Evolutionary conservation across 345 rosid genomes (phyloP).

Genomic region (Cardamine chenopodiifolia): DNA sequence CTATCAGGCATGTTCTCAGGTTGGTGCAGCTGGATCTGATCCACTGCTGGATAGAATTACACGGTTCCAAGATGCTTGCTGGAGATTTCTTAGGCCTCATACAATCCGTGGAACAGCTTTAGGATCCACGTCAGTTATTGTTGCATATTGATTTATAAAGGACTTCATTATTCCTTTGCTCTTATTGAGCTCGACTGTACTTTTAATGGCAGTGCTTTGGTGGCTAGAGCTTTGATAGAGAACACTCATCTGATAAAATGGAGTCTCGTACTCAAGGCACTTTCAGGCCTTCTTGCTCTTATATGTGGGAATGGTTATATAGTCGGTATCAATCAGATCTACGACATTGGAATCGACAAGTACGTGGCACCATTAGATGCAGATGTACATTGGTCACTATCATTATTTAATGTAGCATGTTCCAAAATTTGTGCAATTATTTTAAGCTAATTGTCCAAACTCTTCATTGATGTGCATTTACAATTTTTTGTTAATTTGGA

Average conservation of each 20-base stretch:
- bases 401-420: background rate
- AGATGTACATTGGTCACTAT: background rate
- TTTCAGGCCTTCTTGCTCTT: constrained; percentile 85
- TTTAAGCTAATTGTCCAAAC: background rate
- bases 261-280: constrained; percentile 82
- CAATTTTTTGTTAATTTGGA: too few species aligned
- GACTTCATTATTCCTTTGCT: background rate
- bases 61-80: constrained; percentile 81
- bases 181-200: constrained; percentile 18
- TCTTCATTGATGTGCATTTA: constrained; percentile 1
- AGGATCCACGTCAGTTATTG: constrained; percentile 66
- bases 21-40: constrained; percentile 85
- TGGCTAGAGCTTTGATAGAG: constrained; percentile 83
- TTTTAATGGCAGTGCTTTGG: constrained; percentile 74
- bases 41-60: constrained; percentile 59
- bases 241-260: constrained; percentile 76
- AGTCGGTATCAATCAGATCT: constrained; percentile 98
- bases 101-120: constrained; percentile 93
- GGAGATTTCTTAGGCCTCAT: constrained; percentile 98
- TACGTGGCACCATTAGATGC: constrained; percentile 45
- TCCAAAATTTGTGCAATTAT: background rate
- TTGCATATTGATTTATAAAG: background rate
- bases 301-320: constrained; percentile 95
- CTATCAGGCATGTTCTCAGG: constrained; percentile 70
- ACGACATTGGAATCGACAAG: constrained; percentile 95